Evolutionary conservation across 495 filamentous ascomycete species (phyloP).

Genomic region (Sphaerosporella brunnea): DNA sequence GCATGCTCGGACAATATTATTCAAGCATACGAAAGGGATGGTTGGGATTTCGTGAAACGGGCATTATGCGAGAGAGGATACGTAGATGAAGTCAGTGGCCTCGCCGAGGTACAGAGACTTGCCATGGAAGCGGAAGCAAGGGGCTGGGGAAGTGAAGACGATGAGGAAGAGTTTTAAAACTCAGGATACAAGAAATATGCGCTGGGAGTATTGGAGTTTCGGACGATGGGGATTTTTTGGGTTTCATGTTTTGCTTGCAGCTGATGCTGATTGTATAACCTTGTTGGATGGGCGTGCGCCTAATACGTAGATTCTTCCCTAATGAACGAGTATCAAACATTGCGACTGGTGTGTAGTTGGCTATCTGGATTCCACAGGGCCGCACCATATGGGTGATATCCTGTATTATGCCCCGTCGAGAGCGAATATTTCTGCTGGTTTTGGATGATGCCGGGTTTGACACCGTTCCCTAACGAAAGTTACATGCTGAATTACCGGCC

Average conservation of each 20-base stretch:
- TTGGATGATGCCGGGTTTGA: too few relatives aligned
- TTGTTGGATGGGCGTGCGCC: too few relatives aligned
- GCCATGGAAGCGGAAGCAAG: slow-evolving; percentile 54
- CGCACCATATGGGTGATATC: too few relatives aligned
- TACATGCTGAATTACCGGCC: too few relatives aligned
- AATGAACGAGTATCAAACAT: too few relatives aligned
- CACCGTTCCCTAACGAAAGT: too few relatives aligned
- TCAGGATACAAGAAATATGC: not conserved
- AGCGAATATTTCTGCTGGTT: too few relatives aligned
- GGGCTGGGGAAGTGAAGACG: slow-evolving; percentile 38
- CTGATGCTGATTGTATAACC: too few relatives aligned
- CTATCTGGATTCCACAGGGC: too few relatives aligned
- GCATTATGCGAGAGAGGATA: slow-evolving; percentile 72
- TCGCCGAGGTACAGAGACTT: slow-evolving; percentile 73
- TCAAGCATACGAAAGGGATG: slow-evolving; percentile 48
- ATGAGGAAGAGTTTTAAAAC: slow-evolving; percentile 28
- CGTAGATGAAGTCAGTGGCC: slow-evolving; percentile 75
- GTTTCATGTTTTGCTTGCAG: not conserved
- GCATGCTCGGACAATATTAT: slow-evolving; percentile 70
- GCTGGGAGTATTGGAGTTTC: slow-evolving; percentile 1
- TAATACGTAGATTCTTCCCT: too few relatives aligned
- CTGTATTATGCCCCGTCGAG: too few relatives aligned
- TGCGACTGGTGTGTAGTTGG: too few relatives aligned
- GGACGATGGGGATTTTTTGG: not conserved
- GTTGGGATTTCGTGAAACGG: slow-evolving; percentile 77